Percentiles rank a stretch among this genome's conserved stretches.
phyloP scores from a whole-genome alignment of 805 yeast species.

The Yamadazyma akitaensis region DNA sequence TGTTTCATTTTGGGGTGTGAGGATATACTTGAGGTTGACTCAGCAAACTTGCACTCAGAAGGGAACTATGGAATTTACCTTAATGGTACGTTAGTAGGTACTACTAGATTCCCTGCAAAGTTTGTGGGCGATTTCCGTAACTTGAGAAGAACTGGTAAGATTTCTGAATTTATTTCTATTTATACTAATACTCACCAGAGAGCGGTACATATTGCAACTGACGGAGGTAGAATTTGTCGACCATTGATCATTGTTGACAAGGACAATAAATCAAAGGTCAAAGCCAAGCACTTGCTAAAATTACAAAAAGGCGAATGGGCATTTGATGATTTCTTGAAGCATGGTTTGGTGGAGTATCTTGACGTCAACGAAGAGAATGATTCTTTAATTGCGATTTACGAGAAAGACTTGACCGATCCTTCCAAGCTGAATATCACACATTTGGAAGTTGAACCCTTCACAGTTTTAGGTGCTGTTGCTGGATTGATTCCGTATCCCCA shows the following conservation, averaged over 20 bases:
- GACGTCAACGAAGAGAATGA: conserved; percentile 98
- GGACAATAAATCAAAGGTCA: conserved; percentile 66
- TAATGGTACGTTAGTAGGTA: conserved; percentile 92
- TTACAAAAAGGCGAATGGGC: conserved; percentile 68
- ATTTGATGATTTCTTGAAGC: conserved; percentile 85
- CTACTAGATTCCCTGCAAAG: conserved; percentile 79
- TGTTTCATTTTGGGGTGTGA: conserved; percentile 89
- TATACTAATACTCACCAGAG: conserved; percentile 84
- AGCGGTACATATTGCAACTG: conserved; percentile 97
- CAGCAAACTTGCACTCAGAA: conserved; percentile 70
- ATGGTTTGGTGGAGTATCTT: conserved; percentile 89
- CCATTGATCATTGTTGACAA: conserved; percentile 83
- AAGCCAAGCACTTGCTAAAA: conserved; percentile 61
- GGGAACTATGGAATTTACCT: conserved; percentile 84
- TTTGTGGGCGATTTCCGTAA: conserved; percentile 77
- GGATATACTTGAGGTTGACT: conserved; percentile 74
- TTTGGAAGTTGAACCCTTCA: conserved; percentile 92
- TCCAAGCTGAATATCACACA: conserved; percentile 62
- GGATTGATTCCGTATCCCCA: conserved; percentile 91
- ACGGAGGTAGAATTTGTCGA: conserved; percentile 97
- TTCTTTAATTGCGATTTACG: conserved; percentile 87
- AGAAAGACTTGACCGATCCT: conserved; percentile 48
- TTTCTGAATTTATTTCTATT: conserved; percentile 88
- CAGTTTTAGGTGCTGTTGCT: conserved; percentile 89
- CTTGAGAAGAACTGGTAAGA: conserved; percentile 77